phyloP scores from a whole-genome alignment of 768 basidiomycete genomes.

The Boletus edulis region DNA sequence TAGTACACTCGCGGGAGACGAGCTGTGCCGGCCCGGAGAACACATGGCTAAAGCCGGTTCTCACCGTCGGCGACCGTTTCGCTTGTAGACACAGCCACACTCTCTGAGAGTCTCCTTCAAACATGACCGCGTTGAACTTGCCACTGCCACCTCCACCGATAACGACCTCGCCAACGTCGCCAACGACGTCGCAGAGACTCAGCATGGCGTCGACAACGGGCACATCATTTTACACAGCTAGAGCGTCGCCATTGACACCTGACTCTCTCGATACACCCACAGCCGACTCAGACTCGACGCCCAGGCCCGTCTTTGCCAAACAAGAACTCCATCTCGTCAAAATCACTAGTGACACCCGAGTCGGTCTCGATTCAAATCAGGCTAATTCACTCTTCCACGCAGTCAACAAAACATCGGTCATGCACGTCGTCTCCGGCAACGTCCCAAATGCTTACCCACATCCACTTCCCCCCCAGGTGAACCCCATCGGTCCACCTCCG shows the following conservation, averaged over 20 bases:
- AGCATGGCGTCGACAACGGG: conserved; percentile 27
- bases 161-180: neutral
- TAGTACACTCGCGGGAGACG: too few species aligned
- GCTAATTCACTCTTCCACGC: conserved; percentile 27
- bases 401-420: conserved; percentile 33
- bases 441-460: neutral
- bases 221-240: conserved; percentile 27
- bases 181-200: conserved; percentile 15
- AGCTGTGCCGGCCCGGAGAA: too few species aligned
- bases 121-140: neutral
- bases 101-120: neutral
- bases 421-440: conserved; percentile 30
- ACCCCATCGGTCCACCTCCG: conserved; percentile 50
- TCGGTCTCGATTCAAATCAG: conserved; percentile 39
- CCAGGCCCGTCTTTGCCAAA: conserved; percentile 32
- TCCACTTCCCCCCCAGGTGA: neutral
- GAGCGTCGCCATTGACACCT: conserved; percentile 14
- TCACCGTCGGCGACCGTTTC: too few species aligned
- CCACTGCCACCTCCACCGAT: neutral
- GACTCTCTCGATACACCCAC: neutral
- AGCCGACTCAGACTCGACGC: conserved; percentile 23
- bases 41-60: too few species aligned
- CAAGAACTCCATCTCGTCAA: conserved; percentile 7
- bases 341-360: conserved; percentile 44
- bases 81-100: neutral